Conservation (phyloP, 495 filamentous ascomycete genomes). For the Talaromyces wortmannii region DNA sequence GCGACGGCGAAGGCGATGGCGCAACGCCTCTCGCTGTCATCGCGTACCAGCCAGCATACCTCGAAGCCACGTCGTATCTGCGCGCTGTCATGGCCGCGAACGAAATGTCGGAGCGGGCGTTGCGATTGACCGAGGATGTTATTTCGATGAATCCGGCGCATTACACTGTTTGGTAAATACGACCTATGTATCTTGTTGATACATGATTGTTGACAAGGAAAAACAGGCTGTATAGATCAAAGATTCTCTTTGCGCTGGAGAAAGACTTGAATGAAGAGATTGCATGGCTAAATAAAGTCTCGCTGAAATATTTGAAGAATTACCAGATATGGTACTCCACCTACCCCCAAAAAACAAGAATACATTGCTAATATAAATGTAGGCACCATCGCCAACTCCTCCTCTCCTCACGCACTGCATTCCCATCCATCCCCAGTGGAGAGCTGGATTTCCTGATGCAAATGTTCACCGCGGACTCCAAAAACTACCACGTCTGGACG, state of each 20-base stretch:
- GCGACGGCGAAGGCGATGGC: slow-evolving; percentile 38
- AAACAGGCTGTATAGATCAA: slow-evolving; percentile 74
- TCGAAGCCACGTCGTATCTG: slow-evolving; percentile 83
- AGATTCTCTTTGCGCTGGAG: slow-evolving; percentile 60
- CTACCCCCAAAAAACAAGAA: neutral
- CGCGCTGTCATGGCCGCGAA: slow-evolving; percentile 86
- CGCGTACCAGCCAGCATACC: slow-evolving; percentile 78
- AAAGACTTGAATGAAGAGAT: slow-evolving; percentile 67
- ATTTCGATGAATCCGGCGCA: slow-evolving; percentile 92
- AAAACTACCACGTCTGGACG: slow-evolving; percentile 98
- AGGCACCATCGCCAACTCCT: slow-evolving; percentile 89
- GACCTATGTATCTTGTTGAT: too few species aligned
- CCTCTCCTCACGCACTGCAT: slow-evolving; percentile 49
- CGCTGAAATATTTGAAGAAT: slow-evolving; percentile 83
- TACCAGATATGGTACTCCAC: slow-evolving; percentile 80
- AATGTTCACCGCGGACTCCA: slow-evolving; percentile 82
- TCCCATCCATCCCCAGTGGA: slow-evolving; percentile 46
- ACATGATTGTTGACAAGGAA: too few species aligned
- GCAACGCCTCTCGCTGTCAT: slow-evolving; percentile 76
- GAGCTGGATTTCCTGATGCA: slow-evolving; percentile 69
- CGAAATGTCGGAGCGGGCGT: slow-evolving; percentile 70
- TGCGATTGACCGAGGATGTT: slow-evolving; percentile 80
- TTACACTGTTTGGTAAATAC: slow-evolving; percentile 86
- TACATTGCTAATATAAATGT: neutral
- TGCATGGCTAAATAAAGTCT: slow-evolving; percentile 75